Base-by-base conservation (phyloP, 2,329 filamentous ascomycete genomes). In the Orbilia brochopaga region DNA sequence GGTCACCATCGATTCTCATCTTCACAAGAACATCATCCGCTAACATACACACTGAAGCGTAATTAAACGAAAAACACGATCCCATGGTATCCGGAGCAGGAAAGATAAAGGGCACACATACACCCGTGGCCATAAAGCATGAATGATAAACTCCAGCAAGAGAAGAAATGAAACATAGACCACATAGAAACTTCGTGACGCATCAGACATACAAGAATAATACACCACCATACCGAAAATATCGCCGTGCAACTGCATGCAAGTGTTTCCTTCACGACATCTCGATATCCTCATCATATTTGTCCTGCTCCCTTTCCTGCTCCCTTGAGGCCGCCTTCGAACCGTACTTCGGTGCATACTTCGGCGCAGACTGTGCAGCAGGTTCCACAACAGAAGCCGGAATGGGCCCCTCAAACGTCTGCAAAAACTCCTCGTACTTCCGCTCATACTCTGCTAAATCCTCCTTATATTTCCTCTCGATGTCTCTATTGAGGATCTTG, bases 401-500 rank as follows among this genome's bases (percentile, higher is more conserved):
- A 32, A 32, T 32, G 27, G 27, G 27, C 4, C 27, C 27, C 8
- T 8, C 27, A 8, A 4, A 32, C 17, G 15, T 23, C 13, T 7
- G n/a, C 21, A 7, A 81, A 35, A 86, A 82, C 62, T 83, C 83
- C 24, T 81, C 80, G 2, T 89, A 88, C 64, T 87, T 85, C 19
- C 80, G 81, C 77, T 95, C 90, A 91, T 92, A 97, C 62, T 85
- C 83, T 56, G 83, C 85, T 7, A 85, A 83, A n/a, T 84, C 82
- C 55, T 83, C 82, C 52, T 87, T 86, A 79, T 86, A 91, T 21
- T 82, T 82, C 15, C 82, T 83, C 60, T 89, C 77, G 5, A 84
- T 83, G 40, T 83, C 82, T 27, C 82, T 82, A 75, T 92, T 90
- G 1, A 80, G 82, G 65, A 84, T 83, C 78, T 92, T 92, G 75